Percentiles rank a stretch among this genome's conserved stretches.
Conservation (phyloP, 495 filamentous ascomycete genomes). For the Astrocystis sublimbata region DNA sequence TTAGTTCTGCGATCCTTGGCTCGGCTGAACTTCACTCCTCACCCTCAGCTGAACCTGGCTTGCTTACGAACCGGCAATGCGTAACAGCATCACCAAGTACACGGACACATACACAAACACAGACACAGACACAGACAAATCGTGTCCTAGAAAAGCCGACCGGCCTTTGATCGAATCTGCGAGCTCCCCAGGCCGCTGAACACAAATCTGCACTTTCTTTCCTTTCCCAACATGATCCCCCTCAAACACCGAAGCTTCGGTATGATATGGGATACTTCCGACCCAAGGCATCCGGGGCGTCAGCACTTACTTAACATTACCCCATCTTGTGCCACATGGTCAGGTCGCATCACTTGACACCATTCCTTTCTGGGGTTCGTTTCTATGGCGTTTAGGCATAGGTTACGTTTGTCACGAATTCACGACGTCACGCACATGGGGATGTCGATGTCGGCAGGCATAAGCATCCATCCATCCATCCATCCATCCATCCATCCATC, state of each 20-base stretch:
- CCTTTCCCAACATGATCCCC: no score
- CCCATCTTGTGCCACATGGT: not conserved
- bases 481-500: no score
- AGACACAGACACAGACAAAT: no score
- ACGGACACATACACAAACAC: no score
- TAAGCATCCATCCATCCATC: no score
- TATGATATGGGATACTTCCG: no score
- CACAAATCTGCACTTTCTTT: no score
- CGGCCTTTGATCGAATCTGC: no score
- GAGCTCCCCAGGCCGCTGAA: no score
- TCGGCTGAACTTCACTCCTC: not conserved
- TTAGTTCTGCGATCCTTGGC: not conserved
- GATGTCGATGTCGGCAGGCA: conserved; percentile 9
- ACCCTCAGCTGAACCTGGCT: not conserved
- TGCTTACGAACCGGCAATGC: not conserved
- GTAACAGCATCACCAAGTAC: no score
- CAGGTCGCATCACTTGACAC: not conserved
- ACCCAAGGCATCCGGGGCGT: not conserved
- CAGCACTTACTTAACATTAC: not conserved
- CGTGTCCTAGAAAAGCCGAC: no score
- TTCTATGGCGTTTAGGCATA: conserved; percentile 8
- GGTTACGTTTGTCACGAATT: conserved; percentile 8
- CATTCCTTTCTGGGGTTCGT: conserved; percentile 7
- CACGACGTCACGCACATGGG: not conserved
- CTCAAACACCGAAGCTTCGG: no score